Base-by-base conservation (phyloP, 495 filamentous ascomycete genomes). In the Podospora didyma region DNA sequence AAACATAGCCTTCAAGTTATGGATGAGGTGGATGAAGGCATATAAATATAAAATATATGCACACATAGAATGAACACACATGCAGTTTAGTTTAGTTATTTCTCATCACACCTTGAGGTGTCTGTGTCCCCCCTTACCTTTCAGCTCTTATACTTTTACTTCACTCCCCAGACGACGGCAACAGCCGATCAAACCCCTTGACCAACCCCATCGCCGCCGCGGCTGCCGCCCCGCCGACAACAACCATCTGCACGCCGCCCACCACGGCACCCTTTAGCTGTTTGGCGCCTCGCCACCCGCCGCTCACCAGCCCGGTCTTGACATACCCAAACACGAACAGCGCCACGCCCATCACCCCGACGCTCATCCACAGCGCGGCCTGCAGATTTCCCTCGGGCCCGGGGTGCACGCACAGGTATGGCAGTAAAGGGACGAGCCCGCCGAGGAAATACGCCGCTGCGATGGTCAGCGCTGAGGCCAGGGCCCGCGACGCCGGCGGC, bases 371-470 rank as follows among this genome's bases (percentile, higher is more conserved):
- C 9, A 84, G 68, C 11, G 74, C 81, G 39, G 71, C 61, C n/a
- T 75, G 42, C 51, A 16, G 12, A 7, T 42, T 5, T 31, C 22
- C 34, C 34, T 42, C 22, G 14, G 22, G 39, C 3, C 21, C 19
- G 4, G 22, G 34, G 20, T 2, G 17, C 17, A 77, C 67, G 53
- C 62, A 68, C 53, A 84, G 83, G 62, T 84, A 83, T 2, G 81
- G 81, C 21, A 79, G 72, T 68, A 84, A 76, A 1, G 81, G 81
- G 5, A 82, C 64, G 3, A 83, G 67, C 4, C 81, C 81, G 54
- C 81, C 79, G 35, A 82, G 58, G 55, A 83, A 79, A 61, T 83
- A 83, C 20, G 73, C 67, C 1, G 75, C 28, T 0, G 75, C 79
- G 68, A 82, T 81, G 12, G 75, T 78, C n/a, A 73, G 19, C 49